Conservation (phyloP, 495 filamentous ascomycete species). For the Tuber umbilicatum region DNA sequence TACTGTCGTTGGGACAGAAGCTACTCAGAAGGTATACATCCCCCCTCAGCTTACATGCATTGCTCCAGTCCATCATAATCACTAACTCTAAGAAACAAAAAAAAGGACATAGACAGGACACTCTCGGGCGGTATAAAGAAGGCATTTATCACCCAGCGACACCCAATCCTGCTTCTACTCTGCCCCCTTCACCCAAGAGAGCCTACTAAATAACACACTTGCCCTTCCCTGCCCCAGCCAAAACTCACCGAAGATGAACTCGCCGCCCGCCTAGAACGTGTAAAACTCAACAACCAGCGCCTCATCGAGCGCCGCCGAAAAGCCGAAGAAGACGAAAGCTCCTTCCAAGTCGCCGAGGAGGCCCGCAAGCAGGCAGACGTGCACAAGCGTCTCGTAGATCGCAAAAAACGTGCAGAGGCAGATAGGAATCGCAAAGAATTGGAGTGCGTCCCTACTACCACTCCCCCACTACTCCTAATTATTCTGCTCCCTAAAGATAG, state of each 20-base stretch:
- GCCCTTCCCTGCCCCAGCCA: constrained; percentile 23
- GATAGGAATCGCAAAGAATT: constrained; percentile 47
- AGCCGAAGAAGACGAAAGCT: constrained; percentile 49
- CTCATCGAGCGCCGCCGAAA: constrained; percentile 49
- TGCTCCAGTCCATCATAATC: constrained; percentile 15
- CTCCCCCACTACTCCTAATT: neutral
- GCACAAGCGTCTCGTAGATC: constrained; percentile 47
- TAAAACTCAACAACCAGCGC: constrained; percentile 47
- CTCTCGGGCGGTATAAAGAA: constrained; percentile 34
- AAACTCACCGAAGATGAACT: constrained; percentile 53
- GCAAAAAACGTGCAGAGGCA: constrained; percentile 47
- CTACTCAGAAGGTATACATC: constrained; percentile 1
- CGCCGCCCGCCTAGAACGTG: constrained; percentile 49
- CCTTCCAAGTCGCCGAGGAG: constrained; percentile 46
- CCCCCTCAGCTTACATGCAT: neutral
- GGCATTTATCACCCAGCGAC: constrained; percentile 21
- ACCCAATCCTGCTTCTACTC: neutral
- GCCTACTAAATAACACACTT: neutral
- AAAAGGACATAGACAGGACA: constrained; percentile 18
- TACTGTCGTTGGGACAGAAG: constrained; percentile 6
- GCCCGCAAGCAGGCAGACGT: constrained; percentile 51
- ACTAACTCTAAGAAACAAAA: constrained; percentile 5
- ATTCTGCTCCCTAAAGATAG: neutral
- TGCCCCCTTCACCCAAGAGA: neutral
- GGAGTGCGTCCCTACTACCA: constrained; percentile 43